These are phyloP conservation scores for Camellia lanceoleosa DNA, from an alignment of 148 eudicot species.

Conservation along the genomic window DNA sequence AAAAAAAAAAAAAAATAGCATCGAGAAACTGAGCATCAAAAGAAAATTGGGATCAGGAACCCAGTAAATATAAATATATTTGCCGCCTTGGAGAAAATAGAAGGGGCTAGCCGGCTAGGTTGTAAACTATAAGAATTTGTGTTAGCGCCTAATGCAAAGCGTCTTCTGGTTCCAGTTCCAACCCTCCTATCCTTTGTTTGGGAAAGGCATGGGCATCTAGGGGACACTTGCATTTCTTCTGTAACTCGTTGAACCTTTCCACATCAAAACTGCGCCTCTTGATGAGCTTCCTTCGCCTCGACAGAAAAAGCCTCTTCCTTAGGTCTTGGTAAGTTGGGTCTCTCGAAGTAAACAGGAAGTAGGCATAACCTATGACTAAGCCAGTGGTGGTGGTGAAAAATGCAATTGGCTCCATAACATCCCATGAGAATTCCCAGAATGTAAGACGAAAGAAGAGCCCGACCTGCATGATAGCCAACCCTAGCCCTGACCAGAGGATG, in stretches of 20 bases:
- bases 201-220: constrained; percentile 29
- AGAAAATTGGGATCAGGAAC: neutral
- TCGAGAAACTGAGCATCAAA: neutral
- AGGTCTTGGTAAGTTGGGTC: constrained; percentile 84
- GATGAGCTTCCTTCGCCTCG: constrained; percentile 80
- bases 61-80: neutral
- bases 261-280: constrained; percentile 61
- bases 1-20: no score
- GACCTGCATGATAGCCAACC: constrained; percentile 49
- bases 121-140: neutral
- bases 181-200: constrained; percentile 32
- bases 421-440: constrained; percentile 98
- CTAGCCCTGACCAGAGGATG: constrained; percentile 79
- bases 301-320: constrained; percentile 71
- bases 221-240: constrained; percentile 51
- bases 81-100: neutral
- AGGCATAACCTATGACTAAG: constrained; percentile 65
- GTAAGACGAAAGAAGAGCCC: constrained; percentile 84
- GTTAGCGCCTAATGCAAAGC: constrained; percentile 28
- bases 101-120: neutral
- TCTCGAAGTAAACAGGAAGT: constrained; percentile 74
- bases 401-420: constrained; percentile 91
- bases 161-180: constrained; percentile 42
- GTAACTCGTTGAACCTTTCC: constrained; percentile 56
- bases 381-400: constrained; percentile 73